Percentiles rank a stretch among this genome's conserved stretches.
Evolutionary conservation across 768 basidiomycete genomes (phyloP).

Genomic region (Phaeotremella skinneri): DNA sequence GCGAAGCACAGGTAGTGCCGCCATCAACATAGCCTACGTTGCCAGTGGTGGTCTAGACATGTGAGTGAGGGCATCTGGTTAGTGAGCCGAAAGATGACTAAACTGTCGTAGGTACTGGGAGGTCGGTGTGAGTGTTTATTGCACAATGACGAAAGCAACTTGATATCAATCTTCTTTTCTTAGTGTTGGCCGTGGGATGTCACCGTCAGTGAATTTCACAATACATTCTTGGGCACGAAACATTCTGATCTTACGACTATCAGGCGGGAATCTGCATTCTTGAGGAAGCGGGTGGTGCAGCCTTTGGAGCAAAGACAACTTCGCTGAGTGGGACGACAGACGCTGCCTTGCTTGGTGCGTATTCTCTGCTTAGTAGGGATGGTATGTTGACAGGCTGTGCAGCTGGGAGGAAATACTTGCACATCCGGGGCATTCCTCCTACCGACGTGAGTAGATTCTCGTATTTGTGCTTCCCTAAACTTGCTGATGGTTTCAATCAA

Average conservation of each 20-base stretch:
- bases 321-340: slow-evolving; percentile 51
- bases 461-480: background rate
- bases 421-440: slow-evolving; percentile 49
- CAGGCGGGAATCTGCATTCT: slow-evolving; percentile 86
- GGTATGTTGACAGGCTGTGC: slow-evolving; percentile 3
- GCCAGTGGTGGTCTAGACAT: slow-evolving; percentile 85
- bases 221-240: background rate
- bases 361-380: background rate
- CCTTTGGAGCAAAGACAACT: slow-evolving; percentile 62
- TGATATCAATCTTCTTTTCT: background rate
- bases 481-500: background rate
- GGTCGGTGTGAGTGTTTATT: slow-evolving; percentile 12
- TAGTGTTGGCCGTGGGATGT: slow-evolving; percentile 81
- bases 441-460: slow-evolving; percentile 29
- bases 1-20: slow-evolving; percentile 66
- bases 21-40: slow-evolving; percentile 56
- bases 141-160: slow-evolving; percentile 61
- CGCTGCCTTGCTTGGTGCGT: slow-evolving; percentile 34
- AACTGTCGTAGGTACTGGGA: slow-evolving; percentile 35
- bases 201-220: slow-evolving; percentile 57
- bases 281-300: slow-evolving; percentile 78
- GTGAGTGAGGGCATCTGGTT: slow-evolving; percentile 62
- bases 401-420: slow-evolving; percentile 48
- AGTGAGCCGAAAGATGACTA: slow-evolving; percentile 5
- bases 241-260: slow-evolving; percentile 18